Percentiles rank a stretch among this genome's conserved stretches.
Conservation (phyloP, 805 yeast genomes). For the Schizosaccharomyces lindneri region DNA sequence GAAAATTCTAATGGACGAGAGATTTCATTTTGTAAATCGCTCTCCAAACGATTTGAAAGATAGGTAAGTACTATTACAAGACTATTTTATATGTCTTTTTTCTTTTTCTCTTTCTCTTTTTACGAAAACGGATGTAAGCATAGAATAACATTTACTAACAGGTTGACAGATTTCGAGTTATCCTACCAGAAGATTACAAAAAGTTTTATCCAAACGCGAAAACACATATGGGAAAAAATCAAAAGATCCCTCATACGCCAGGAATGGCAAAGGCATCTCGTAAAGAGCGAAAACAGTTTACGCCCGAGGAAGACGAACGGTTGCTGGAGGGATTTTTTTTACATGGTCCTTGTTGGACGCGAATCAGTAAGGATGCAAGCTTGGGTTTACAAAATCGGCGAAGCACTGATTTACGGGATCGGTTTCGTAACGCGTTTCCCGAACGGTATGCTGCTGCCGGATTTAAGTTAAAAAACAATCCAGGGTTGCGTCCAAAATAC, state of each 20-base stretch:
- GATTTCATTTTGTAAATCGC: constrained; percentile 18
- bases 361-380: constrained; percentile 19
- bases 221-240: constrained; percentile 16
- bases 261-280: constrained; percentile 19
- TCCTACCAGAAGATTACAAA: constrained; percentile 22
- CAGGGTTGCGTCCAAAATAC: background rate
- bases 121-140: too few species aligned
- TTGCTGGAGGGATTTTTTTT: constrained; percentile 18
- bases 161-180: constrained; percentile 16
- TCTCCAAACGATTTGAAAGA: constrained; percentile 23
- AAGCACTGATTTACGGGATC: constrained; percentile 20
- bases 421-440: constrained; percentile 21
- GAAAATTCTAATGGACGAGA: constrained; percentile 19
- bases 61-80: constrained; percentile 3
- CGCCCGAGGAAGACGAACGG: constrained; percentile 20
- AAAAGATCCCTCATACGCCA: constrained; percentile 8
- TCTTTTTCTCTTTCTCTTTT: background rate
- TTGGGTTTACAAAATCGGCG: constrained; percentile 18
- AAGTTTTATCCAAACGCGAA: constrained; percentile 22
- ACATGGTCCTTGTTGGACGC: constrained; percentile 24
- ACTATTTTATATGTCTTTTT: background rate
- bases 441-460: constrained; percentile 21
- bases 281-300: constrained; percentile 20
- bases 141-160: too few species aligned
- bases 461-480: constrained; percentile 12